These are phyloP conservation scores for Trichocladium antarcticum DNA, from an alignment of 495 filamentous ascomycete genomes.

Conservation along the genomic window DNA sequence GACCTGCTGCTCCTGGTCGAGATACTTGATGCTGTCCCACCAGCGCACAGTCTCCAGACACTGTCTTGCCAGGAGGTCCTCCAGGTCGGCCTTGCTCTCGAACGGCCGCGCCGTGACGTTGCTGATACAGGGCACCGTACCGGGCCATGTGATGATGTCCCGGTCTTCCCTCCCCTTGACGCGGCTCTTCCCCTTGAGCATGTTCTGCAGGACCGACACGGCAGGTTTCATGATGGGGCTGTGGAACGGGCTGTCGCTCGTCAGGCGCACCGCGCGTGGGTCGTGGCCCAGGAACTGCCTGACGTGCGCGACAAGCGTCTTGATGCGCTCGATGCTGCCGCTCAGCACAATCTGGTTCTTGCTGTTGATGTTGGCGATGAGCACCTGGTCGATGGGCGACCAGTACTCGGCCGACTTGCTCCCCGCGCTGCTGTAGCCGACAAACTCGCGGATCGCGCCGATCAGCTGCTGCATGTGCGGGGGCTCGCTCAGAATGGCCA, in stretches of 20 bases:
- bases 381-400: conserved; percentile 71
- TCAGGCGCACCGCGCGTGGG: conserved; percentile 75
- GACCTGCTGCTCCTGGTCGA: conserved; percentile 78
- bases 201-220: conserved; percentile 53
- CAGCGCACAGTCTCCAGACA: conserved; percentile 84
- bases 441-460: conserved; percentile 65
- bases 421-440: conserved; percentile 53
- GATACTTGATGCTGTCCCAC: conserved; percentile 84
- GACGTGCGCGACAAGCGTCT: conserved; percentile 74
- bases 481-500: conserved; percentile 79
- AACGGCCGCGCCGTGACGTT: conserved; percentile 81
- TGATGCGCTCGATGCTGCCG: conserved; percentile 76
- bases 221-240: conserved; percentile 87
- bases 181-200: conserved; percentile 45
- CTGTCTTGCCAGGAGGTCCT: conserved; percentile 61
- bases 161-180: conserved; percentile 34
- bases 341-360: conserved; percentile 94
- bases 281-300: conserved; percentile 90
- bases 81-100: conserved; percentile 55
- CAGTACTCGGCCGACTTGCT: conserved; percentile 49
- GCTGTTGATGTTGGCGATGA: conserved; percentile 88
- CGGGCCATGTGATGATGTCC: conserved; percentile 59
- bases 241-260: conserved; percentile 87
- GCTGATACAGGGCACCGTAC: conserved; percentile 62
- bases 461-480: conserved; percentile 58